Evolutionary conservation across 345 rosid species (phyloP).

Genomic region (Aquilaria sinensis): DNA sequence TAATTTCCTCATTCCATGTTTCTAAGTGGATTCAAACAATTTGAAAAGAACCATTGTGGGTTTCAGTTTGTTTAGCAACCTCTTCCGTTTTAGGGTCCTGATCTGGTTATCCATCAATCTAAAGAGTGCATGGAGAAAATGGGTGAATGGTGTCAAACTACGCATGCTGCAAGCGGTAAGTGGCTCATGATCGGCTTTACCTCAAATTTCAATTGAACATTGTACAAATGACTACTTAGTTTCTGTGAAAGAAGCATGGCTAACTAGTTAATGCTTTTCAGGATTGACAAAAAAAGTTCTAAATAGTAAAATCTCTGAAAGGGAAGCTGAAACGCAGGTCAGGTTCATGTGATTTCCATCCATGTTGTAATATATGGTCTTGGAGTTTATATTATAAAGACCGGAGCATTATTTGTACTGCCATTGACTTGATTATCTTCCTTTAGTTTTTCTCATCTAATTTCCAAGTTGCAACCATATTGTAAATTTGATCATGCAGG

Average conservation of each 20-base stretch:
- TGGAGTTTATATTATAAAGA: too few relatives aligned
- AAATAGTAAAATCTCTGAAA: slow-evolving; percentile 56
- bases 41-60: too few relatives aligned
- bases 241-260: neutral
- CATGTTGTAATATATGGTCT: neutral
- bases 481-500: slow-evolving; percentile 41
- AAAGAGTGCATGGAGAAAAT: slow-evolving; percentile 66
- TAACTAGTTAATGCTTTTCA: slow-evolving; percentile 22
- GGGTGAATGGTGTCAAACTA: slow-evolving; percentile 92
- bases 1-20: too few relatives aligned
- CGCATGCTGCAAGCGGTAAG: slow-evolving; percentile 89
- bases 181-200: slow-evolving; percentile 8
- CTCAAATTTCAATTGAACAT: neutral
- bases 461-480: neutral
- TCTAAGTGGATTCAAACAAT: too few relatives aligned
- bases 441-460: neutral
- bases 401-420: too few relatives aligned
- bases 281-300: slow-evolving; percentile 85
- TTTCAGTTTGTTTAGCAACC: neutral
- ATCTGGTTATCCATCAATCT: slow-evolving; percentile 78
- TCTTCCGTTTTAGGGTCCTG: slow-evolving; percentile 66
- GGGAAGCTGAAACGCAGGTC: slow-evolving; percentile 87
- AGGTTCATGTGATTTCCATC: slow-evolving; percentile 3
- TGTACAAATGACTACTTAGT: neutral
- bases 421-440: too few relatives aligned